These are phyloP conservation scores for Zymoseptoria passerinii DNA, from an alignment of 2,329 filamentous ascomycete species.

Conservation along the genomic window DNA sequence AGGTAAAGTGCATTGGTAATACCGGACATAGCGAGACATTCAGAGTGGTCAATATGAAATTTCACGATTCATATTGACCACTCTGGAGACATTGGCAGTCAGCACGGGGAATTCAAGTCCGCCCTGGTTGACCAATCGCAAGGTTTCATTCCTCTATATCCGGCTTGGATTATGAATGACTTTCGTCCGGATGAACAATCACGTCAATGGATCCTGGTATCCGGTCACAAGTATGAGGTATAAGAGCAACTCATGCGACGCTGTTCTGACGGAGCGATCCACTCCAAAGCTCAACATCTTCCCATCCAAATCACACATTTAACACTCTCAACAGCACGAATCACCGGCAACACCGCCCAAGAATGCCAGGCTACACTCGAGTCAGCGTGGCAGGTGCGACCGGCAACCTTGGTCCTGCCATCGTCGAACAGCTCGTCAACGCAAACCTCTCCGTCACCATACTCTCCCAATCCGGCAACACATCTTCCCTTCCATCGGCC, in stretches of 20 bases:
- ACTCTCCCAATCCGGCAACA: slow-evolving; percentile 38
- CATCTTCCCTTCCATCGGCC: slow-evolving; percentile 32
- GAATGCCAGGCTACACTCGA: too few species aligned
- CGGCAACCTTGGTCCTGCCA: slow-evolving; percentile 36
- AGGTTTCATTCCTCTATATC: background rate
- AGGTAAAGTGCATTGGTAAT: background rate
- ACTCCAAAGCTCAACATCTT: background rate
- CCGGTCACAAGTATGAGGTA: background rate
- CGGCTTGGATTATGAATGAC: background rate
- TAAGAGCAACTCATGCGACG: background rate
- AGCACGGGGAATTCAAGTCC: background rate
- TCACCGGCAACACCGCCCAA: too few species aligned
- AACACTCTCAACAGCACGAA: background rate
- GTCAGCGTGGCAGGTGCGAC: too few species aligned
- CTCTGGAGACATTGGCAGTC: background rate
- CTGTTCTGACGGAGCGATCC: background rate
- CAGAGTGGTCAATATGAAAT: too few species aligned
- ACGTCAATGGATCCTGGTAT: background rate
- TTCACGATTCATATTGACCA: too few species aligned
- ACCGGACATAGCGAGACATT: background rate
- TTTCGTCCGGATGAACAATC: background rate
- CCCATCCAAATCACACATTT: background rate
- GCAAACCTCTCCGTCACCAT: slow-evolving; percentile 38
- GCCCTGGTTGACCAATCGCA: background rate
- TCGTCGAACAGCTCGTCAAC: slow-evolving; percentile 36